Evolutionary conservation across 129 eudicot species (phyloP).

Genomic region (Pittosporum tobira): DNA sequence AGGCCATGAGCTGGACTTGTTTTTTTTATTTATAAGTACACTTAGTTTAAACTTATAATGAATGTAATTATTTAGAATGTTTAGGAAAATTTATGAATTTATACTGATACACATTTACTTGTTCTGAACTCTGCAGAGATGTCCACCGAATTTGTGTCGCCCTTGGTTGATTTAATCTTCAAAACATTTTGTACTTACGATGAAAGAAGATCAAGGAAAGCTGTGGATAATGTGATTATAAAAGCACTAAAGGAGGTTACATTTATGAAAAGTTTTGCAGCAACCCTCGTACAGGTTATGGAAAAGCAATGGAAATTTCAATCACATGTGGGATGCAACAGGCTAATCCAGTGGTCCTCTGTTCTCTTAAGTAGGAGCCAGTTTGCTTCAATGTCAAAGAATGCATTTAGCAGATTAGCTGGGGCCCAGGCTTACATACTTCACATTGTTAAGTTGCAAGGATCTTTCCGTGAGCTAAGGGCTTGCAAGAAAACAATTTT

Average conservation of each 20-base stretch:
- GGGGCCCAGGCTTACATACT: slow-evolving; percentile 73
- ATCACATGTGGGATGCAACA: slow-evolving; percentile 60
- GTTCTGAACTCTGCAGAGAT: slow-evolving; percentile 52
- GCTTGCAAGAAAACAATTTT: slow-evolving; percentile 54
- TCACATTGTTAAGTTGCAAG: slow-evolving; percentile 55
- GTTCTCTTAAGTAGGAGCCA: slow-evolving; percentile 58
- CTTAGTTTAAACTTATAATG: too few relatives aligned
- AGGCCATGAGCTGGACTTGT: too few relatives aligned
- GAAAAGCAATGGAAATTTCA: slow-evolving; percentile 77
- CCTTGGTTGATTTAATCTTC: slow-evolving; percentile 67
- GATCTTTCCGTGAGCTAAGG: slow-evolving; percentile 57
- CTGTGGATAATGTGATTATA: slow-evolving; percentile 73
- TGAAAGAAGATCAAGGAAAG: slow-evolving; percentile 84
- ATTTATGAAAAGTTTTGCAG: slow-evolving; percentile 91
- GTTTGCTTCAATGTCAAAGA: slow-evolving; percentile 66
- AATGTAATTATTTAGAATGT: too few relatives aligned
- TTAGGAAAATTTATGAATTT: background rate
- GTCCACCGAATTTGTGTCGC: slow-evolving; percentile 58
- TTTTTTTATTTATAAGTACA: too few relatives aligned
- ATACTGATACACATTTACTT: slow-evolving; percentile 9
- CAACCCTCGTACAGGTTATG: slow-evolving; percentile 78
- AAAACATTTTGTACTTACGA: slow-evolving; percentile 66
- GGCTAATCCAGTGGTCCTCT: slow-evolving; percentile 92
- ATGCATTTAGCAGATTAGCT: slow-evolving; percentile 71
- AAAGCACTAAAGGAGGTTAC: slow-evolving; percentile 36